Evolutionary conservation across 768 basidiomycete genomes (phyloP).

Genomic region (Pleurotus platypus): DNA sequence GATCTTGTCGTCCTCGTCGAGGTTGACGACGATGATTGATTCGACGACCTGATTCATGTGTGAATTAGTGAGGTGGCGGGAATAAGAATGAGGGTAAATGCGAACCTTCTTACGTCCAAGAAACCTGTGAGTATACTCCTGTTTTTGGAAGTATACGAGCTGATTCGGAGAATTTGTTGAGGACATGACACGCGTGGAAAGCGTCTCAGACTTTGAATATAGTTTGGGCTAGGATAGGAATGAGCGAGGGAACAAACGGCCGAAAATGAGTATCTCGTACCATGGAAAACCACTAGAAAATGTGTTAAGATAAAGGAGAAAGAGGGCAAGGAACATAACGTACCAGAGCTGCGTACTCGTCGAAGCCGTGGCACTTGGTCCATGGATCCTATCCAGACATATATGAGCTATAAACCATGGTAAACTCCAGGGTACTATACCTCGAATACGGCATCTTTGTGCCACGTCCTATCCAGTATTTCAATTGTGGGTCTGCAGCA

Average conservation of each 20-base stretch:
- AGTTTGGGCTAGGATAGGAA: conserved; percentile 43
- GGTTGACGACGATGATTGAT: conserved; percentile 59
- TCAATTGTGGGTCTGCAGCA: conserved; percentile 48
- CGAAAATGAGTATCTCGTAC: conserved; percentile 22
- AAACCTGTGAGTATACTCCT: conserved; percentile 56
- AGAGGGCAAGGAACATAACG: conserved; percentile 14
- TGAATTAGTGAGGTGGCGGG: not conserved
- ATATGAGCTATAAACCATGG: not conserved
- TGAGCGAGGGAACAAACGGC: not conserved
- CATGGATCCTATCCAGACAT: conserved; percentile 39
- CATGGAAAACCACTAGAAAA: conserved; percentile 47
- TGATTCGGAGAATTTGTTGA: conserved; percentile 58
- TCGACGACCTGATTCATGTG: conserved; percentile 41
- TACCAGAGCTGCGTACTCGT: conserved; percentile 53
- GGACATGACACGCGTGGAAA: conserved; percentile 53
- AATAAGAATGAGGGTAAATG: not conserved
- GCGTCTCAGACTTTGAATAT: conserved; percentile 45
- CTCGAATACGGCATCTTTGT: conserved; percentile 53
- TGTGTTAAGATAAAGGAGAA: not conserved
- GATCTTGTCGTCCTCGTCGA: conserved; percentile 66
- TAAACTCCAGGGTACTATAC: conserved; percentile 21
- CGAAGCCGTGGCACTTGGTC: conserved; percentile 43
- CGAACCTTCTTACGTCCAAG: conserved; percentile 49
- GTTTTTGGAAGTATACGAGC: conserved; percentile 55
- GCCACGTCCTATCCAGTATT: conserved; percentile 52